Evolutionary conservation across 2,329 filamentous ascomycete genomes (phyloP).

Genomic region (Chaetomium olivaceum): DNA sequence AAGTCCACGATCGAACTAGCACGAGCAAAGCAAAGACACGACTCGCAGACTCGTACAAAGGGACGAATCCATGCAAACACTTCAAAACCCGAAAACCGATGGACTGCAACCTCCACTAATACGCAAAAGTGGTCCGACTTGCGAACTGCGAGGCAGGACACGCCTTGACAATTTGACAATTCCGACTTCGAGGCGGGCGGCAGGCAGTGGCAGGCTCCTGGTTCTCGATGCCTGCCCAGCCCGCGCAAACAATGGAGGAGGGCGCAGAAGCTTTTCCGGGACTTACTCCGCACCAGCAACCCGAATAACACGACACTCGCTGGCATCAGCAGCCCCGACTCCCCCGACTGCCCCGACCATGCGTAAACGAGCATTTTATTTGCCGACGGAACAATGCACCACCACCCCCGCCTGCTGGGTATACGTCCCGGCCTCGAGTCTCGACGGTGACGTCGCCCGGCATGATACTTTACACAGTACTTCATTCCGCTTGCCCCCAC

Average conservation of each 20-base stretch:
- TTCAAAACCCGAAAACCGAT: neutral
- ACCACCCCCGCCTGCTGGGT: neutral
- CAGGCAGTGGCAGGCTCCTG: neutral
- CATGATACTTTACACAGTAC: neutral
- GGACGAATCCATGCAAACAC: neutral
- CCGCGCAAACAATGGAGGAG: neutral
- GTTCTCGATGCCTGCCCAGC: neutral
- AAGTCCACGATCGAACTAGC: too few species aligned
- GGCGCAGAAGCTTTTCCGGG: constrained; percentile 11
- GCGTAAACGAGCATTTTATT: neutral
- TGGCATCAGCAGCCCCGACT: too few species aligned
- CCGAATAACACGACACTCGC: neutral
- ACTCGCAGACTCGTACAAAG: too few species aligned
- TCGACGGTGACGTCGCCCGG: neutral
- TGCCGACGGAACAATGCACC: constrained; percentile 2
- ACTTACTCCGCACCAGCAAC: constrained; percentile 2
- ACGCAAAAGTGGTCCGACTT: too few species aligned
- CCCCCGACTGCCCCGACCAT: too few species aligned
- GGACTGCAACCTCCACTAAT: neutral
- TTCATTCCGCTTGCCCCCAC: neutral
- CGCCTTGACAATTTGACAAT: neutral
- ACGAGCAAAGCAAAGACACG: neutral
- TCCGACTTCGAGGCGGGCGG: neutral
- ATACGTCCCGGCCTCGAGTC: neutral
- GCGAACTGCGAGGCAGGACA: neutral